These are phyloP conservation scores for Monosporozyma unispora DNA, from an alignment of 805 yeast species.

Conservation along the genomic window DNA sequence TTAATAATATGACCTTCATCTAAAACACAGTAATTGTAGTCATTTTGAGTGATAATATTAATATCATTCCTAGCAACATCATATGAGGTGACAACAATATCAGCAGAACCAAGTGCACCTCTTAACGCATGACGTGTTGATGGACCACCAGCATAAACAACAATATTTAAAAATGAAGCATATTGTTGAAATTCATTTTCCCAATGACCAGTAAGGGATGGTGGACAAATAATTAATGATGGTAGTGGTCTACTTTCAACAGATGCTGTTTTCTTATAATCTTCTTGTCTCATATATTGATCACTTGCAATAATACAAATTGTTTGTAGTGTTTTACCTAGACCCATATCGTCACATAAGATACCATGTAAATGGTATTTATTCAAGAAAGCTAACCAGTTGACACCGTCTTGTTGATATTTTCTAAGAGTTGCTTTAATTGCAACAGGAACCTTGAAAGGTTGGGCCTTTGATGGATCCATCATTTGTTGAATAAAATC, in stretches of 20 bases:
- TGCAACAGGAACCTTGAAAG: conserved; percentile 81
- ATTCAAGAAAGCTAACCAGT: conserved; percentile 93
- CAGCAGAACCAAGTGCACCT: conserved; percentile 45
- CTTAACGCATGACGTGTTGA: conserved; percentile 52
- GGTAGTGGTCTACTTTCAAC: conserved; percentile 69
- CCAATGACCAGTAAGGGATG: conserved; percentile 98
- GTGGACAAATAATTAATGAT: conserved; percentile 87
- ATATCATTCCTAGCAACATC: conserved; percentile 94
- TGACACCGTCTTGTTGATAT: conserved; percentile 97
- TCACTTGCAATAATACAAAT: conserved; percentile 96
- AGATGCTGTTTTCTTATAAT: conserved; percentile 47
- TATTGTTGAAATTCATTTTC: conserved; percentile 87
- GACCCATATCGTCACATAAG: conserved; percentile 98
- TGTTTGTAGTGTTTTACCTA: conserved; percentile 94
- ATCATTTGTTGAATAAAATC: conserved; percentile 95
- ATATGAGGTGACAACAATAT: conserved; percentile 87
- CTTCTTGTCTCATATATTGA: conserved; percentile 74
- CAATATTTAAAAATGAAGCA: conserved; percentile 74
- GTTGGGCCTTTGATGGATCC: conserved; percentile 86
- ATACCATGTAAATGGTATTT: conserved; percentile 95
- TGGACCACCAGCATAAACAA: conserved; percentile 94
- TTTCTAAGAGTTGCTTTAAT: conserved; percentile 88
- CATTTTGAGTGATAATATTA: conserved; percentile 46
- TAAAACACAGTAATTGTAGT: conserved; percentile 87
- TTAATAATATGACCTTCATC: conserved; percentile 98